Percentiles rank a stretch among this genome's conserved stretches.
These are phyloP conservation scores for Penicillium sp. DNA, from an alignment of 2,329 filamentous ascomycete species.

Conservation along the genomic window DNA sequence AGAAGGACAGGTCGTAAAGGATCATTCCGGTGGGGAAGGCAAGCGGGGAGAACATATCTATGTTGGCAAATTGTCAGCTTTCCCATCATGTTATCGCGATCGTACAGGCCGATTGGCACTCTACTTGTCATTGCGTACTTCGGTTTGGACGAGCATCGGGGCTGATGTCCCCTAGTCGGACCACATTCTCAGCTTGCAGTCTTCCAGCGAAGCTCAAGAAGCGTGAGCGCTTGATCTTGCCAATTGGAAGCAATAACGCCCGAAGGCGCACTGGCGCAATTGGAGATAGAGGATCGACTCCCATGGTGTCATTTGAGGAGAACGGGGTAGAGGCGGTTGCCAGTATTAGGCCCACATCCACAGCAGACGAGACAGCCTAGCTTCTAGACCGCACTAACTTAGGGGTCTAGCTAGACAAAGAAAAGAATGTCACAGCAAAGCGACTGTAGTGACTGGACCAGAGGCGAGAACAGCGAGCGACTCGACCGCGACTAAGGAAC, in stretches of 20 bases:
- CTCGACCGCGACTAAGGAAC: conserved; percentile 7
- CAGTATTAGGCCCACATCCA: conserved; percentile 39
- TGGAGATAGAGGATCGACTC: conserved; percentile 84
- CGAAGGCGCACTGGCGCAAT: conserved; percentile 89
- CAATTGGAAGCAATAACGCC: conserved; percentile 82
- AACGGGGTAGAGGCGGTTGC: conserved; percentile 34
- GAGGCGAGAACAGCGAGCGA: conserved; percentile 1
- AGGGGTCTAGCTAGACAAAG: background rate
- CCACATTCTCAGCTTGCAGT: conserved; percentile 75
- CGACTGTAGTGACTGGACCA: background rate
- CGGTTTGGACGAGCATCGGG: conserved; percentile 81
- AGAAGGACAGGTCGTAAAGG: conserved; percentile 83
- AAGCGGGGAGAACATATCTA: conserved; percentile 91
- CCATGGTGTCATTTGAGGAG: conserved; percentile 66
- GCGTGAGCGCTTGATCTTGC: conserved; percentile 77
- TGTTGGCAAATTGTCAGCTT: conserved; percentile 27
- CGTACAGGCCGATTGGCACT: background rate
- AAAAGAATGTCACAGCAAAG: background rate
- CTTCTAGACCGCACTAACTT: conserved; percentile 27
- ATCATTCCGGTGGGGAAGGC: conserved; percentile 84
- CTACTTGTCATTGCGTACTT: conserved; percentile 59
- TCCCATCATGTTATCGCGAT: background rate
- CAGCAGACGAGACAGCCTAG: conserved; percentile 17
- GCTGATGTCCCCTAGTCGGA: conserved; percentile 82
- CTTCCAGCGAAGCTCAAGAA: conserved; percentile 79